Evolutionary conservation across 1,284 basidiomycete species (phyloP), one percentile per base, ranked within the genome.

Genomic region (Boletus semigastroideus): DNA sequence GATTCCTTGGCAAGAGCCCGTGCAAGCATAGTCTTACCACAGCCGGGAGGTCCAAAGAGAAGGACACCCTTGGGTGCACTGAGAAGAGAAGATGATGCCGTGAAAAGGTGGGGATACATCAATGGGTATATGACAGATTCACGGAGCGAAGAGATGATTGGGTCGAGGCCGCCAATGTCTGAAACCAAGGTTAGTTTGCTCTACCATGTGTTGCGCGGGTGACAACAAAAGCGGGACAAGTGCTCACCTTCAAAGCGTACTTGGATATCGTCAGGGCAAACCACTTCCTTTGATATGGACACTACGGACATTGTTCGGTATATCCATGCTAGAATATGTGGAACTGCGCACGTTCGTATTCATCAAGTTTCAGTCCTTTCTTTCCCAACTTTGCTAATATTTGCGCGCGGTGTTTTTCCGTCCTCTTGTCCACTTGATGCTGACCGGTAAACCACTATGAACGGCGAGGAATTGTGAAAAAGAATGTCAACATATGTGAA

Each of bases 61-160:
- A 95, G 78, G 7, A 94, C 92, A 17, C 90, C 90, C 63, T 90
- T 90, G 41, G 81, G 88, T 11, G 90, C 87, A 16, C 77, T 83
- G 63, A 85, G 79, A 46, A 87, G 81, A 43, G 85, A 79, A 0
- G 87, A 87, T 1, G 86, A 83, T 0, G 87, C 78, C 10, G 81
- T 78, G 76, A 98, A 98, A 51, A 99, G 80, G 56, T 90, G 80
- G 2, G 97, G 97, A 63, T 92, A 97, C 55, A 92, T 87, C 40
- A 99, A 82, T 2, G 96, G 97, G 66, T 94, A 97, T 65, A 99
- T 98, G 56, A 99, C 88, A 54, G 94, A 94, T 76, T 99, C 96
- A 51, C 93, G 86, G 49, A 99, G 80, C 31, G 89, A 92, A 20
- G 86, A 81, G 56, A 99, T 90, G 63, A 98, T 98, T 34, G 86